Percentiles rank a stretch among this genome's conserved stretches.
Evolutionary conservation across 2,329 filamentous ascomycete species (phyloP).

Genomic region (Pseudogymnoascus sp.): DNA sequence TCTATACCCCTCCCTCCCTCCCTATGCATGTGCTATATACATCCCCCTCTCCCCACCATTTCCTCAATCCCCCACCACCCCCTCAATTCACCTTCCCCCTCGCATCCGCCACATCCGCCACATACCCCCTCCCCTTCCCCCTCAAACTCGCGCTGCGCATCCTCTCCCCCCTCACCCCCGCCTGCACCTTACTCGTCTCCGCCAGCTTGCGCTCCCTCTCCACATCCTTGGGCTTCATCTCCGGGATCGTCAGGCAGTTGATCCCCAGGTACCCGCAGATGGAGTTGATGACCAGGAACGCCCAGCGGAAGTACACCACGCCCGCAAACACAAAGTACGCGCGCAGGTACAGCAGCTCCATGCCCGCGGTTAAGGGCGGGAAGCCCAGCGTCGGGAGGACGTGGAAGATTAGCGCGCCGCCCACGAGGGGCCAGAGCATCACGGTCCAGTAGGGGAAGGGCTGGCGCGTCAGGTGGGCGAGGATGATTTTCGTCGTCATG

Average conservation of each 20-base stretch:
- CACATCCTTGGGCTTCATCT: constrained; percentile 36
- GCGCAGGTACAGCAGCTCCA: constrained; percentile 75
- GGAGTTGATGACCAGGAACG: constrained; percentile 77
- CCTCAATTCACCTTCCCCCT: not conserved
- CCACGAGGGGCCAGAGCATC: constrained; percentile 77
- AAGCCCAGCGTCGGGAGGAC: constrained; percentile 70
- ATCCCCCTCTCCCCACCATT: not conserved
- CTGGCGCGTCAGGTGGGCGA: constrained; percentile 86
- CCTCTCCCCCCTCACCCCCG: constrained; percentile 8
- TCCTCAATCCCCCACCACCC: not conserved
- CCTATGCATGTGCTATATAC: not conserved
- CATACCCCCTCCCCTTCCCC: not conserved
- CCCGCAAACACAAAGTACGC: constrained; percentile 75
- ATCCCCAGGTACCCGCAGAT: constrained; percentile 92
- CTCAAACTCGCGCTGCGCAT: not conserved
- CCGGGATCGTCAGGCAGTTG: constrained; percentile 81
- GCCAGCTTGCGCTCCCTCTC: constrained; percentile 8
- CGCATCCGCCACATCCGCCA: not conserved
- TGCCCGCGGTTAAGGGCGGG: constrained; percentile 50
- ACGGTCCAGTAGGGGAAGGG: constrained; percentile 96
- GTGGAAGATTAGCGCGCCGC: constrained; percentile 76
- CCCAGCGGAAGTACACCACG: constrained; percentile 89
- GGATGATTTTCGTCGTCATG: constrained; percentile 98
- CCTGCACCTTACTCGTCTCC: constrained; percentile 14
- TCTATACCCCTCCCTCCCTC: not conserved